Conservation (phyloP, 2,329 filamentous ascomycete genomes). For the Hypoxylon sp. region DNA sequence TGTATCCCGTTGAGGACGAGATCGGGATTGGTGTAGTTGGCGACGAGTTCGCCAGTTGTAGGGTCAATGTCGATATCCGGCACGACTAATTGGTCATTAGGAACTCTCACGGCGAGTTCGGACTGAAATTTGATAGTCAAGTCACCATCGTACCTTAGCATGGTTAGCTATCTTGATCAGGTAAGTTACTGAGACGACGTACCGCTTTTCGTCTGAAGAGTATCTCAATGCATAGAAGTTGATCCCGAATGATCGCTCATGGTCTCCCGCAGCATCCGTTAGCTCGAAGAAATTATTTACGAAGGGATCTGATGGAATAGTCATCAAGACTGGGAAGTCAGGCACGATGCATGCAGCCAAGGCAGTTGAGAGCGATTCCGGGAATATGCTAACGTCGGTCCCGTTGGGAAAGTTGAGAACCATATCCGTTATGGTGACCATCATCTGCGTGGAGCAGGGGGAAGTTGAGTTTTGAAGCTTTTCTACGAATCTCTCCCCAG, state of each 20-base stretch:
- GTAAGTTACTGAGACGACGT: background rate
- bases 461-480: slow-evolving; percentile 37
- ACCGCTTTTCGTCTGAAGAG: slow-evolving; percentile 4
- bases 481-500: slow-evolving; percentile 38
- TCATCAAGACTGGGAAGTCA: slow-evolving; percentile 39
- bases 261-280: slow-evolving; percentile 32
- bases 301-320: slow-evolving; percentile 44
- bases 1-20: slow-evolving; percentile 47
- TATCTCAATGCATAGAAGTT: slow-evolving; percentile 44
- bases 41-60: slow-evolving; percentile 9
- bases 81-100: slow-evolving; percentile 52
- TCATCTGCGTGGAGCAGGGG: slow-evolving; percentile 49
- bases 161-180: background rate
- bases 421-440: slow-evolving; percentile 50
- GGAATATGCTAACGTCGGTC: slow-evolving; percentile 51
- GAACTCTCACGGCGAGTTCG: slow-evolving; percentile 43
- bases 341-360: slow-evolving; percentile 45
- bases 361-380: slow-evolving; percentile 7
- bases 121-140: slow-evolving; percentile 38
- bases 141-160: background rate
- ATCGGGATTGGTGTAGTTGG: slow-evolving; percentile 42
- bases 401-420: slow-evolving; percentile 53
- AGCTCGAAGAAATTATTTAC: slow-evolving; percentile 34
- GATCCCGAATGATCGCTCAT: slow-evolving; percentile 10
- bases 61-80: slow-evolving; percentile 47